Base-by-base conservation (phyloP, 1,284 basidiomycete genomes). In the Phellinidium pouzarii region DNA sequence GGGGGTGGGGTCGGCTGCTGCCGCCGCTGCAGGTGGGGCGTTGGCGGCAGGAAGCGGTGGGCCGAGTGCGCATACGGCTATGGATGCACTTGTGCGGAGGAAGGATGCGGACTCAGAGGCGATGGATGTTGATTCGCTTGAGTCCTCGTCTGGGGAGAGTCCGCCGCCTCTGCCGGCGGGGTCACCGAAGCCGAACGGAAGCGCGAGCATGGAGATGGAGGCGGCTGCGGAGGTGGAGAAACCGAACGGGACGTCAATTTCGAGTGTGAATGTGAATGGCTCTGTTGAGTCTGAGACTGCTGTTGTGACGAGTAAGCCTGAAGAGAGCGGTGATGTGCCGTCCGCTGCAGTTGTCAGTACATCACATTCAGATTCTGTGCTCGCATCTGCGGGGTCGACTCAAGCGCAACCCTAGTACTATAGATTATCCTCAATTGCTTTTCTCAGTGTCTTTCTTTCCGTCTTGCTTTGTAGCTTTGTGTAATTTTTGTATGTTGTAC, bases 1-100 rank as follows among this genome's bases (percentile, higher is more conserved):
- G 69, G 78, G 75, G 44, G 77, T 82, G 19, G 82, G 78, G 4
- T 77, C 84, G 56, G 79, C 76, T 9, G 80, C 79, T 1, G 72
- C 73, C 19, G 72, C 76, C 19, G 57, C 59, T 6, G 54, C 65
- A 8, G 54, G 57, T 11, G 54, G 60, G 12, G 57, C 59, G 9
- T 26, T 60, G 9, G 23, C 37, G n/a, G 48, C 44, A 17, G 54
- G 54, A n/a, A 56, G 50, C 34, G 54, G 54, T 9, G 54, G 54
- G 9, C 54, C 50, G 20, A 56, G 54, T 23, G 54, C 54, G 42
- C 54, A 56, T 36, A 46, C 49, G 20, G 40, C 49, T 12, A 38
- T 50, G 26, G 53, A 54, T 17, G 34, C 41, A 8, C 34, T 50
- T 17, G 53, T 50, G 14, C 29, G 22, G 27, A 38, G 53, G 43